These are phyloP conservation scores for Fomitopsis pinicola DNA, from an alignment of 1,284 basidiomycete species.

Conservation along the genomic window DNA sequence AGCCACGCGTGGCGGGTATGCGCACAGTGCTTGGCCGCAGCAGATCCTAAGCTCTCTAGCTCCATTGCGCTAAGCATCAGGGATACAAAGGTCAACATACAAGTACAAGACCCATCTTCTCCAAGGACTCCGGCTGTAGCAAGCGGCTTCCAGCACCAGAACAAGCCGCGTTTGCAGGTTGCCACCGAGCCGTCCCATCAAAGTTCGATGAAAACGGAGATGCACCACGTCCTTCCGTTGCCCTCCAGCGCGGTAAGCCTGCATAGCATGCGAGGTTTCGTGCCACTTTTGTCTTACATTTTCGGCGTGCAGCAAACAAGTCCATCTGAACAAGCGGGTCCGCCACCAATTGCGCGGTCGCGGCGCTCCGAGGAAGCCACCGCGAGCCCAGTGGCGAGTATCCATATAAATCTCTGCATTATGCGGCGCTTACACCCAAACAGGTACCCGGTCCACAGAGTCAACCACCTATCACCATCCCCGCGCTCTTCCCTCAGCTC, in stretches of 20 bases:
- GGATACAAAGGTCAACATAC: neutral
- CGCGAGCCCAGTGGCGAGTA: neutral
- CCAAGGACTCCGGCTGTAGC: neutral
- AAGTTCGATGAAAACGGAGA: neutral
- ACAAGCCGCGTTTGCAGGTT: neutral
- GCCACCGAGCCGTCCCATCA: neutral
- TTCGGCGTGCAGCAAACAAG: neutral
- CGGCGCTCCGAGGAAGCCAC: neutral
- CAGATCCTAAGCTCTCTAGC: neutral
- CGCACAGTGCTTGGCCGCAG: neutral
- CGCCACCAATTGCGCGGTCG: neutral
- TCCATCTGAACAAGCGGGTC: neutral
- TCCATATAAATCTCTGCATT: neutral
- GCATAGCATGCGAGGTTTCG: neutral
- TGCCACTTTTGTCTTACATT: too few relatives aligned
- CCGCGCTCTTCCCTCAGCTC: neutral
- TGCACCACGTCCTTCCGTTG: neutral
- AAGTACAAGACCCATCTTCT: neutral
- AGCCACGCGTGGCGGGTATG: slow-evolving; percentile 1
- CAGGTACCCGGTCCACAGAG: neutral
- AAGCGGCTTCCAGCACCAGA: neutral
- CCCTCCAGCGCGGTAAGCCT: neutral
- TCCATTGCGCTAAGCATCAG: neutral
- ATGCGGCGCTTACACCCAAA: neutral
- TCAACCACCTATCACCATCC: neutral